Conservation (phyloP, 768 basidiomycete genomes). For the Dentipellis sp. region DNA sequence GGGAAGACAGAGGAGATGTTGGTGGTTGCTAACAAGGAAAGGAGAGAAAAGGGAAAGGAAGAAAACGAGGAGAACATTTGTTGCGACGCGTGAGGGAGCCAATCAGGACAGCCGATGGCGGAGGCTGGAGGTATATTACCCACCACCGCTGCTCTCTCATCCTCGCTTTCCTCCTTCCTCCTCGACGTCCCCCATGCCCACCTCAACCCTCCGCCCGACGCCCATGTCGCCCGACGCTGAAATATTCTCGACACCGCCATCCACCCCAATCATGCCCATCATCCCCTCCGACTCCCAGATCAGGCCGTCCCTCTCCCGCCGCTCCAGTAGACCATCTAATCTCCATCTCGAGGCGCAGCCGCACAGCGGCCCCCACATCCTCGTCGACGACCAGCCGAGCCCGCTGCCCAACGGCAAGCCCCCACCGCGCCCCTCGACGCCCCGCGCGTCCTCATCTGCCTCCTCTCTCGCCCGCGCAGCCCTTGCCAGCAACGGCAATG, state of each 20-base stretch:
- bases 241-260: conserved; percentile 28
- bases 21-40: too few species aligned
- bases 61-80: neutral
- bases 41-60: neutral
- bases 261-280: conserved; percentile 24
- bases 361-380: conserved; percentile 24
- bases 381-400: conserved; percentile 25
- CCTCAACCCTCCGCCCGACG: neutral
- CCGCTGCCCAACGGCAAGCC: conserved; percentile 9
- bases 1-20: too few species aligned
- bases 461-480: too few species aligned
- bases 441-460: neutral
- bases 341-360: conserved; percentile 23
- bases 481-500: conserved; percentile 1
- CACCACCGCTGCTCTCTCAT: neutral
- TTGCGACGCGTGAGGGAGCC: neutral
- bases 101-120: neutral
- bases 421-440: conserved; percentile 8
- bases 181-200: neutral
- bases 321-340: conserved; percentile 24
- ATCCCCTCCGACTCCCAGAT: conserved; percentile 16
- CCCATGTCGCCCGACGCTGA: neutral
- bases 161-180: too few species aligned
- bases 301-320: conserved; percentile 30
- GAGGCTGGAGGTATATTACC: neutral